A percentile compares a stretch with the other conserved stretches of the same genome.
Evolutionary conservation across 2,329 filamentous ascomycete genomes (phyloP).

Genomic region (Xylariaceae sp.): DNA sequence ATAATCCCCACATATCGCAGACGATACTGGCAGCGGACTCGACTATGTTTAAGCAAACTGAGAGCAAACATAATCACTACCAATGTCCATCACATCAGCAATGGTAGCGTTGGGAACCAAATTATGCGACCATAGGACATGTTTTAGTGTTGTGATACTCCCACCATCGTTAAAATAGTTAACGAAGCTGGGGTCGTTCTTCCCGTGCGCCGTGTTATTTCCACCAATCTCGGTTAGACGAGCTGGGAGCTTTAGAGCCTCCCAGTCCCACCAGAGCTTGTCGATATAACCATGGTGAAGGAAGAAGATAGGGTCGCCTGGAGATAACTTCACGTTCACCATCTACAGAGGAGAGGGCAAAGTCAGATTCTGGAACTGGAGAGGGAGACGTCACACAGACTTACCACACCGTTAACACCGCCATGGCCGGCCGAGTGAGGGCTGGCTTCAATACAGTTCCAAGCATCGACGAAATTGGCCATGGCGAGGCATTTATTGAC

Average conservation of each 20-base stretch:
- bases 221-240: constrained; percentile 17
- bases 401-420: not conserved
- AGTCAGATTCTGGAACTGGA: too few relatives aligned
- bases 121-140: constrained; percentile 8
- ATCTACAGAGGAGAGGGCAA: too few relatives aligned
- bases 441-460: constrained; percentile 7
- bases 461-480: constrained; percentile 6
- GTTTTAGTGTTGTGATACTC: constrained; percentile 8
- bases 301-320: constrained; percentile 14
- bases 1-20: too few relatives aligned
- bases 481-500: constrained; percentile 3
- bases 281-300: constrained; percentile 16
- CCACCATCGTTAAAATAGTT: constrained; percentile 12
- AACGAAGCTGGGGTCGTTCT: constrained; percentile 5
- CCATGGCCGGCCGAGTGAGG: constrained; percentile 8
- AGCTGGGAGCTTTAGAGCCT: not conserved
- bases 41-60: too few relatives aligned
- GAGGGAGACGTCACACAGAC: not conserved
- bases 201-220: constrained; percentile 11
- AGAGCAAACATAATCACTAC: too few relatives aligned
- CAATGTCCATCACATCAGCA: constrained; percentile 16
- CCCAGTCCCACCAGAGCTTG: constrained; percentile 18
- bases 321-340: constrained; percentile 7
- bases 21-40: too few relatives aligned
- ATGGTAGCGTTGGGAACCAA: constrained; percentile 15